These are phyloP conservation scores for Globisporangium radiosum DNA, from an alignment of 352 stramenopile genomes.

Conservation along the genomic window DNA sequence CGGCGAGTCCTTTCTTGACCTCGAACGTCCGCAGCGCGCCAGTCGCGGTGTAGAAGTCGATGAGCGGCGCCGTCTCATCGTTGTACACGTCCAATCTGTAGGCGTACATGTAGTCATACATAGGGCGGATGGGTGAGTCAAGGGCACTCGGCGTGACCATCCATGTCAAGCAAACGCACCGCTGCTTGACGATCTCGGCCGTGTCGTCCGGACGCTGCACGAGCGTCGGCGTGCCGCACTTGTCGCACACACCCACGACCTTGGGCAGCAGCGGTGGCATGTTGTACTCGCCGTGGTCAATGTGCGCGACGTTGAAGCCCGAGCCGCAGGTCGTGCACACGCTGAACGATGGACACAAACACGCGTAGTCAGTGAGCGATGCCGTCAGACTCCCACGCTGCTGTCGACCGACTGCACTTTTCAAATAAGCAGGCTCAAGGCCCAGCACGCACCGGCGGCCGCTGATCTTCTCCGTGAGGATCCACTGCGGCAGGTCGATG, in stretches of 20 bases:
- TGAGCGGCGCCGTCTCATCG: conserved; percentile 77
- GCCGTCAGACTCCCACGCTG: no score
- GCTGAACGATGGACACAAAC: conserved; percentile 14
- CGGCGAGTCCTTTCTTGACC: conserved; percentile 79
- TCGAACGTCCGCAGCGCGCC: conserved; percentile 79
- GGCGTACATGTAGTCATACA: no score
- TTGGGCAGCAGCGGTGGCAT: conserved; percentile 89
- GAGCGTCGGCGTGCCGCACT: conserved; percentile 64
- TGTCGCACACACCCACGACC: conserved; percentile 71
- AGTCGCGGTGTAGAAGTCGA: conserved; percentile 82
- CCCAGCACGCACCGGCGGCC: conserved; percentile 47
- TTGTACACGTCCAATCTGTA: conserved; percentile 83
- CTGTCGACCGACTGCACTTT: no score
- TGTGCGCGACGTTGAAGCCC: conserved; percentile 87
- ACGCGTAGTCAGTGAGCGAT: no score
- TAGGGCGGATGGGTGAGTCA: no score
- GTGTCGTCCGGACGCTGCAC: conserved; percentile 80
- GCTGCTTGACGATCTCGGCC: conserved; percentile 71
- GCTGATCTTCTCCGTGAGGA: conserved; percentile 87
- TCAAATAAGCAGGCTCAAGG: no score
- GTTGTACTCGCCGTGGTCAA: conserved; percentile 81
- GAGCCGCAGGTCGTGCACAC: conserved; percentile 79
- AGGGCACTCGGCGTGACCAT: not conserved
- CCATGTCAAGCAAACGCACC: conserved; percentile 14
- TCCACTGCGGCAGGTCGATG: conserved; percentile 85